Base-by-base conservation (phyloP, 2,329 filamentous ascomycete species). In the Penicillium sp. region DNA sequence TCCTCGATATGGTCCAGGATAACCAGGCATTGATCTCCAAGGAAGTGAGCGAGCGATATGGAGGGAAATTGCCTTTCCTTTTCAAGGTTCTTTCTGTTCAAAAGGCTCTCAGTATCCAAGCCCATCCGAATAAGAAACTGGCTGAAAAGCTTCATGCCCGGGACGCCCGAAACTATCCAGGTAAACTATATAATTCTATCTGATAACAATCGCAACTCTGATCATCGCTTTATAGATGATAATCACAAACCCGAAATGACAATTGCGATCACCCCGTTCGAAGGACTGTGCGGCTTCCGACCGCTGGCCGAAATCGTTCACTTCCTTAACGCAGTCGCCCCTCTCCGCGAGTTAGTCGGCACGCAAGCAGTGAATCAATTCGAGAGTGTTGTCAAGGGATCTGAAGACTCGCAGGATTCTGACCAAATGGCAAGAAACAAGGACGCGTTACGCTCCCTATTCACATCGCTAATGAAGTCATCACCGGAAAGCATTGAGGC, bases 191-290 rank as follows among this genome's bases (percentile, higher is more conserved):
- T n/a, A n/a, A n/a, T n/a, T n/a, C n/a, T n/a, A n/a, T n/a, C n/a
- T n/a, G n/a, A n/a, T n/a, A n/a, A n/a, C n/a, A n/a, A n/a, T n/a
- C n/a, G n/a, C 3, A 13, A 22, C 6, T 19, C 3, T 38, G 17
- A 22, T 15, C 19, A 7, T 45, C 21, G 34, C n/a, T 35, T 59
- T 58, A 35, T n/a, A 70, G 89, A 98, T 76, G 91, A 97, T 75
- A 98, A 98, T 74, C 93, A 98, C 77, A 98, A 98, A 74, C 93
- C 93, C 31, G 93, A 98, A 73, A 98, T 98, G 93, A 90, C 93
- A 54, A 95, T 98, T 69, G 93, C 93, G 54, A 85, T 98, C 62
- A 97, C 93, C 1, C 85, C 88, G 0, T 98, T 98, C 59, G 91
- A 97, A 67, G 93, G 93, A 0, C 80, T 98, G 31, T 98, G 93